Percentiles rank a stretch among this genome's conserved stretches.
Conservation (phyloP, 805 yeast genomes). For the Saccharomycopsis fermentans region DNA sequence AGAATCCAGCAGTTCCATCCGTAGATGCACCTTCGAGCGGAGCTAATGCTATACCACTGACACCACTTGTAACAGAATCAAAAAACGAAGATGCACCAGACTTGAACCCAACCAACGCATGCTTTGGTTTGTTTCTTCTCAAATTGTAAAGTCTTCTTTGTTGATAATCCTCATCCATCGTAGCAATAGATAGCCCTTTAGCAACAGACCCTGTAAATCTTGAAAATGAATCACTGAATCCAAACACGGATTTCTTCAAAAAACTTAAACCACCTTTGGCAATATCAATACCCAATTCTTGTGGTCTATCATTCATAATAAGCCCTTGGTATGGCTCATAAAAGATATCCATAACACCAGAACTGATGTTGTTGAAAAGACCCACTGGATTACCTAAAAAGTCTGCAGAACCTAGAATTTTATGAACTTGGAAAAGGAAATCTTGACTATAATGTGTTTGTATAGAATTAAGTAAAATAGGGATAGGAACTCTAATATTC, state of each 20-base stretch:
- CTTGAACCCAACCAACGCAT: conserved; percentile 75
- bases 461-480: conserved; percentile 58
- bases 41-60: conserved; percentile 81
- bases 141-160: conserved; percentile 66
- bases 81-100: conserved; percentile 83
- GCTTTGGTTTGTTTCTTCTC: conserved; percentile 70
- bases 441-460: conserved; percentile 87
- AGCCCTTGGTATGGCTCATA: conserved; percentile 97
- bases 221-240: conserved; percentile 87
- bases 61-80: conserved; percentile 79
- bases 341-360: conserved; percentile 93
- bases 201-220: conserved; percentile 91
- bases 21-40: conserved; percentile 85
- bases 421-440: conserved; percentile 83
- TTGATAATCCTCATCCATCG: conserved; percentile 79
- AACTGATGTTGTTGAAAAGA: conserved; percentile 79
- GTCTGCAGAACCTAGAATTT: conserved; percentile 92
- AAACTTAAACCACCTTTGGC: conserved; percentile 96
- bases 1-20: conserved; percentile 86
- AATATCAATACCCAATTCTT: conserved; percentile 86
- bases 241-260: conserved; percentile 88
- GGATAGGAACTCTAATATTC: conserved; percentile 79
- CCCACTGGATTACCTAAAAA: conserved; percentile 97
- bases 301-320: conserved; percentile 88
- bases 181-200: conserved; percentile 84